Base-by-base conservation (phyloP, 768 basidiomycete species). In the Suillus hirtellus region DNA sequence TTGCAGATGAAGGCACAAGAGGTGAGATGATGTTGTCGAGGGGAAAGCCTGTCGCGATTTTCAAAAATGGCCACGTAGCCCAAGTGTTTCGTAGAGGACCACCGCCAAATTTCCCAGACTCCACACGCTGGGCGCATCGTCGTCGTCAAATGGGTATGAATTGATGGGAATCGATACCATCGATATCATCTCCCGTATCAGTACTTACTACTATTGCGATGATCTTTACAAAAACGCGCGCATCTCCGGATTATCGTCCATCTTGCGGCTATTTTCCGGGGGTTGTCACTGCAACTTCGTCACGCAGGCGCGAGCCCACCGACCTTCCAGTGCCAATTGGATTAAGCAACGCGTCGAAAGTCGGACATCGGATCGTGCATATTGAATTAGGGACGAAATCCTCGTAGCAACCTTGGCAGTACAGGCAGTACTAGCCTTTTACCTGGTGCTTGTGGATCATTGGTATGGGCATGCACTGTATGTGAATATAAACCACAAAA, bases 161-260 rank as follows among this genome's bases (percentile, higher is more conserved):
- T 53, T 19, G 34, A 53, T 53, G 19, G 31, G 50, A 12, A 53
- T 53, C 5, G 52, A 34, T 53, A 34, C 31, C 52, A 53, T 53
- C 52, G 52, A 35, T 53, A 53, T 50, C 49, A 50, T 50, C 49
- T 50, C 49, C 49, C 47, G 24, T 27, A 53, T 53, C 52, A 34
- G 15, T 52, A 34, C 9, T 31, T 50, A 11, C 31, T 34, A 17
- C 19, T 50, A 19, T 31, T 34, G 31, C 19, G 10, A 35, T 53
- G 31, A 53, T 53, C 17, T 53, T n/a, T 31, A 17, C 17, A 34
- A 53, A n/a, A 19, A 35, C 31, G 34, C 52, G 52, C 52, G 52
- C 52, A 53, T 53, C 31, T 53, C 52, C 52, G 52, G 19, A n/a
- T 53, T 53, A 34, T 34, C 50, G 15, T 31, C 27, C 15, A 52